phyloP scores from a whole-genome alignment of 2,329 filamentous ascomycete species.

The Sporothrix protearum region DNA sequence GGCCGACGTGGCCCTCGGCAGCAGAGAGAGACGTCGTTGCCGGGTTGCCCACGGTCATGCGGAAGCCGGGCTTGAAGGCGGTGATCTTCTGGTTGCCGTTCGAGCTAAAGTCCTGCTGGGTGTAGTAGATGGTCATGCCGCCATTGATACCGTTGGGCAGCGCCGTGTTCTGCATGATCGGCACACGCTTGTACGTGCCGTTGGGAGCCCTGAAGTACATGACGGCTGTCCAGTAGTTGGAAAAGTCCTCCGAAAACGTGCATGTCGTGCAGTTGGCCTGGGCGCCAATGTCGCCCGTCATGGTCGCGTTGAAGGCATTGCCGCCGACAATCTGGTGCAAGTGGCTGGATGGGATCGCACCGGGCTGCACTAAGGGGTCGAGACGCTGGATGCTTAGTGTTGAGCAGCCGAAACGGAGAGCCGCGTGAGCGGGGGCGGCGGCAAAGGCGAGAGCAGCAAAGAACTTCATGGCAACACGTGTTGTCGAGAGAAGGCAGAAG shows the following conservation, averaged over 20 bases:
- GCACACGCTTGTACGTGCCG: constrained; percentile 33
- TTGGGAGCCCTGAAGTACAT: constrained; percentile 33
- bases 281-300: constrained; percentile 30
- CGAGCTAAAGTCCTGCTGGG: constrained; percentile 38
- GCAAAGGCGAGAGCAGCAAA: neutral
- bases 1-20: constrained; percentile 30
- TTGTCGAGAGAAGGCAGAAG: neutral
- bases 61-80: constrained; percentile 1
- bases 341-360: constrained; percentile 41
- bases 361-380: constrained; percentile 47
- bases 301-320: constrained; percentile 40
- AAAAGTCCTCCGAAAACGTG: constrained; percentile 37
- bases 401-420: constrained; percentile 45
- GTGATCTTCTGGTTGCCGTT: constrained; percentile 21
- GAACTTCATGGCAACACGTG: neutral
- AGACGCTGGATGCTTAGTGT: constrained; percentile 47
- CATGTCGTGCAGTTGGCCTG: constrained; percentile 31
- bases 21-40: constrained; percentile 9
- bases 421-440: neutral
- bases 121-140: constrained; percentile 41
- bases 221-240: constrained; percentile 38
- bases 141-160: constrained; percentile 1
- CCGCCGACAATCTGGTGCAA: constrained; percentile 41
- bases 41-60: constrained; percentile 10
- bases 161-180: constrained; percentile 19